Base-by-base conservation (phyloP, 2,329 filamentous ascomycete genomes). In the Calonectria crousiana region DNA sequence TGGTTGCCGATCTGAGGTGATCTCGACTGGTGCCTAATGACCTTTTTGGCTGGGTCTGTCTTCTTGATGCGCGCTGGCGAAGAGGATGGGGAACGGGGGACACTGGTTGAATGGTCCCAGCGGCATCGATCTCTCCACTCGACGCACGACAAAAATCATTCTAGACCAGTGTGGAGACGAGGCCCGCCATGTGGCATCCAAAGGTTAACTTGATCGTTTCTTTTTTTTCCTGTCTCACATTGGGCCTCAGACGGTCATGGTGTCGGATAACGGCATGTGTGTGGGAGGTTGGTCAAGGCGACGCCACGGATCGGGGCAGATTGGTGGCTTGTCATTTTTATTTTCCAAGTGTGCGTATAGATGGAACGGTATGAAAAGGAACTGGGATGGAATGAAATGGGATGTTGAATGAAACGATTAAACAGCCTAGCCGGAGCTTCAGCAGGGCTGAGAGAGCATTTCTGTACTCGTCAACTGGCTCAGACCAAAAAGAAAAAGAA, bases 221-320 rank as follows among this genome's bases (percentile, higher is more conserved):
- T n/a, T 53, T 60, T 62, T 71, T 74, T 71, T 71, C 41, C 71
- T 78, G 73, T 78, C 75, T 80, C 74, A 60, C 71, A 75, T 77
- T 74, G 74, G 65, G 69, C 69, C 69, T 70, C 64, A 28, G 60
- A 53, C 16, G 41, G 56, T 38, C 34, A 3, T 38, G 56, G 36
- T 36, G 34, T 38, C 36, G n/a, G 32, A 23, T 23, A 23, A 60
- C 34, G 56, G 52, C 32, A 36, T 60, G 20, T 13, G 20, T 13
- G 23, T 34, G 56, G 56, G 56, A 38, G 32, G n/a, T 34, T 23
- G 56, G 56, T 60, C n/a, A 36, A 60, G 23, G 36, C 56, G 34
- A 13, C 23, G 14, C 56, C n/a, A 60, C 56, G 34, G 36, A 60
- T 60, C n/a, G 13, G 18, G 32, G 64, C 56, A 52, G 71, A 41